These are phyloP conservation scores for Thalia dealbata DNA, from an alignment of 176 grass and related monocot species.

Conservation along the genomic window DNA sequence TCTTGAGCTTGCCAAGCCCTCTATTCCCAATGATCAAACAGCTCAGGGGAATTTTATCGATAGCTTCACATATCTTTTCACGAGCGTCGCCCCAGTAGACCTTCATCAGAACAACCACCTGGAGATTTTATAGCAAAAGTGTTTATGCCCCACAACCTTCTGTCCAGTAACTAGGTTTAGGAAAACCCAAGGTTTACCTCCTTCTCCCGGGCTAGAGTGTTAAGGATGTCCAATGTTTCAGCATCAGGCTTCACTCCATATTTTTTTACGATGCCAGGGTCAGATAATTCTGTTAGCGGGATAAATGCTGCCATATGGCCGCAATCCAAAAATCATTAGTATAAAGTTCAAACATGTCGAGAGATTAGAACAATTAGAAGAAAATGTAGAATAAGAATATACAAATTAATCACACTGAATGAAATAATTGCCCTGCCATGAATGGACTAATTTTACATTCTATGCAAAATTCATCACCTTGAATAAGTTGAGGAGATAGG, in stretches of 20 bases:
- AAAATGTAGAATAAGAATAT: too few species aligned
- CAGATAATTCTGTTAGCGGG: conserved; percentile 55
- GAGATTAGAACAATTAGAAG: background rate
- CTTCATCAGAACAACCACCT: conserved; percentile 59
- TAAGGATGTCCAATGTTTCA: conserved; percentile 73
- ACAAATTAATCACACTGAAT: too few species aligned
- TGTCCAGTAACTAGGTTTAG: background rate
- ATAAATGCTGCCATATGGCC: conserved; percentile 46
- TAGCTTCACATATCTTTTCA: conserved; percentile 77
- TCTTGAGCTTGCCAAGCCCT: conserved; percentile 83
- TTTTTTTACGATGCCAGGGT: conserved; percentile 44
- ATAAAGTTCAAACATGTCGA: background rate
- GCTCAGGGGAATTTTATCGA: conserved; percentile 50
- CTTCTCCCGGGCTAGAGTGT: conserved; percentile 59
- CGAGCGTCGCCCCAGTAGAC: conserved; percentile 76
- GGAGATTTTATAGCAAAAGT: conserved; percentile 5
- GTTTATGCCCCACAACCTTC: background rate
- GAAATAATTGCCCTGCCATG: too few species aligned
- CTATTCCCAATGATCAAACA: conserved; percentile 79
- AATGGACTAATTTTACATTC: too few species aligned
- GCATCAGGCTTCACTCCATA: conserved; percentile 79
- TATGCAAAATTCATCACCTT: too few species aligned
- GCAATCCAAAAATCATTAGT: background rate
- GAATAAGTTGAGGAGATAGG: too few species aligned
- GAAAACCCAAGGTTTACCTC: conserved; percentile 26